Conservation (phyloP, 306 rosid genomes). For the Cicer yamashitae region DNA sequence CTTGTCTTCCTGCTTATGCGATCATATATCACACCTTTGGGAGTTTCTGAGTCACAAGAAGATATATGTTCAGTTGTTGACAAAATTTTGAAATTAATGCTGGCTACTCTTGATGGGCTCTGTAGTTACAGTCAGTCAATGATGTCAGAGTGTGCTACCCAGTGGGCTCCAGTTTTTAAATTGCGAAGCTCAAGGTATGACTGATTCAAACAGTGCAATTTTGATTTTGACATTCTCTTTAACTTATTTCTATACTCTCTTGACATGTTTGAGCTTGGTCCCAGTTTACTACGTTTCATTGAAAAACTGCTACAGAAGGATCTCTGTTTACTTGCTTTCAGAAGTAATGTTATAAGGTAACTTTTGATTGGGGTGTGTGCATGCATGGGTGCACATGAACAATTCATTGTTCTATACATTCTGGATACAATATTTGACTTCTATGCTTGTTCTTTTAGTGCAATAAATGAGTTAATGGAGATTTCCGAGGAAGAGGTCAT, state of each 20-base stretch:
- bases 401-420: slow-evolving; percentile 30
- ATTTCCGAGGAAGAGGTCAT: slow-evolving; percentile 66
- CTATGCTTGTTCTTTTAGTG: slow-evolving; percentile 56
- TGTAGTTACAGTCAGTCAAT: slow-evolving; percentile 47
- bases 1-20: slow-evolving; percentile 55
- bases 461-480: slow-evolving; percentile 67
- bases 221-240: slow-evolving; percentile 29
- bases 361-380: not conserved
- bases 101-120: slow-evolving; percentile 72
- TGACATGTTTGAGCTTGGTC: slow-evolving; percentile 51
- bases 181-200: slow-evolving; percentile 63
- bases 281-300: slow-evolving; percentile 76
- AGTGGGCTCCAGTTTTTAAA: slow-evolving; percentile 79
- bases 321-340: slow-evolving; percentile 55
- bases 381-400: not conserved
- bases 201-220: slow-evolving; percentile 22
- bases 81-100: slow-evolving; percentile 68
- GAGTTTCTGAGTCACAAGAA: slow-evolving; percentile 50
- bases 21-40: slow-evolving; percentile 54
- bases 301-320: slow-evolving; percentile 65
- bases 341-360: slow-evolving; percentile 71
- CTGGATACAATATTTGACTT: slow-evolving; percentile 35
- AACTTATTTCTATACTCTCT: slow-evolving; percentile 29
- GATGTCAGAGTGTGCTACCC: slow-evolving; percentile 68
- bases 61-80: slow-evolving; percentile 54